Evolutionary conservation across 345 rosid genomes (phyloP), one percentile per base, ranked within the genome.

Genomic region (Citrus glauca): DNA sequence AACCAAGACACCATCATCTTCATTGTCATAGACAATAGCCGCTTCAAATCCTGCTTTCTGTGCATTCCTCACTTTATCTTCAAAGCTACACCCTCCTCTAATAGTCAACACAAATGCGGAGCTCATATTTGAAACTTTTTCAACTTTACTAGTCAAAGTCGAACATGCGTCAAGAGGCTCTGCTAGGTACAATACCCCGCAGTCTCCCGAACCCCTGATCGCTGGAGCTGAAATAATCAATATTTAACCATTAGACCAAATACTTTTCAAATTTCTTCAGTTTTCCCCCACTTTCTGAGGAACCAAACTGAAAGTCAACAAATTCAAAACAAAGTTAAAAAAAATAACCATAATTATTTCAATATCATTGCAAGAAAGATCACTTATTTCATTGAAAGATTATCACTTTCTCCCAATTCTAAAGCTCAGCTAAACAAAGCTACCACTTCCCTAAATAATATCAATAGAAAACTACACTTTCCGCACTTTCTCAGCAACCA

Each of bases 71-170:
- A 93, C 94, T 90, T 96, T 96, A 4, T 94, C 93, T 68, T 96
- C 98, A 45, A 96, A 96, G 84, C 93, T 87, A 77, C 99, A 96
- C 2, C 88, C 91, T 77, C 97, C 99, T 87, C 99, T 90, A 62
- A 89, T 70, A 60, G 92, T 86, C 84, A 96, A 80, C 68, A 87
- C 92, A 69, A 91, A 94, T 17, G 86, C 82, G 4, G 92, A 88
- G 79, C 85, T 83, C 64, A 37, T 30, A 70, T 89, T 89, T 6
- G 81, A 76, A 83, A 71, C 70, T 1, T 80, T 82, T 56, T 82
- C 83, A 4, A 85, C 89, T 69, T 85, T 72, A 78, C 88, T 92
- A 64, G 72, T 89, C 82, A 96, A 81, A 63, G 74, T 82, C 7
- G 88, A 81, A 81, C 99, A 96, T 0, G 95, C 98, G 79, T 94